Percentiles rank a stretch among this genome's conserved stretches.
These are phyloP conservation scores for Pestalotiopsis sp. DNA, from an alignment of 2,329 filamentous ascomycete species.

Conservation along the genomic window DNA sequence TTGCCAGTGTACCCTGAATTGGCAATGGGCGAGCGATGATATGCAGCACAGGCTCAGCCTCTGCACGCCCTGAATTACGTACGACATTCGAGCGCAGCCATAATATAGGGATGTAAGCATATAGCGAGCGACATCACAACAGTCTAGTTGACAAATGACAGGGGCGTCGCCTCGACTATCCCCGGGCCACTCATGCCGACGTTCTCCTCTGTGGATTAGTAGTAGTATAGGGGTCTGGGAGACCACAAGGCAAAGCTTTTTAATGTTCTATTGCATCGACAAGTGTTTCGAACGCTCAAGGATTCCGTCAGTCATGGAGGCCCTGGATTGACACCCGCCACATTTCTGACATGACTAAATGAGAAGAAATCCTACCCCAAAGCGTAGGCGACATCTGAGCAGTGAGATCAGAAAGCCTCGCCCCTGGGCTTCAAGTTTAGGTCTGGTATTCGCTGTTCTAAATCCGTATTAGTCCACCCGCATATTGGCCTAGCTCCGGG, in stretches of 20 bases:
- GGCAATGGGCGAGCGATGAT: background rate
- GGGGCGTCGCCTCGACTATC: background rate
- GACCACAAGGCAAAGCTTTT: background rate
- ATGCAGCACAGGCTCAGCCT: background rate
- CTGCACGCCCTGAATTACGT: background rate
- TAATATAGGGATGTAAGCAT: background rate
- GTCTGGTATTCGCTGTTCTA: conserved; percentile 4
- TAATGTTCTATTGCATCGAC: no score
- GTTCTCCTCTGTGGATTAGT: background rate
- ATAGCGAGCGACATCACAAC: background rate
- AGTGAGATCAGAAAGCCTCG: background rate
- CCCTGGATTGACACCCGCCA: no score
- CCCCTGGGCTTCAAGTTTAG: background rate
- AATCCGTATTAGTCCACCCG: conserved; percentile 14
- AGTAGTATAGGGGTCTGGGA: background rate
- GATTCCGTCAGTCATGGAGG: background rate
- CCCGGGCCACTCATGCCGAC: background rate
- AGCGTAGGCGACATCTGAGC: background rate
- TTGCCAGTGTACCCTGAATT: background rate
- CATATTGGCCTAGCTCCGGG: conserved; percentile 3
- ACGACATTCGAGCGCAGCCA: background rate
- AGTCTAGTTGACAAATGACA: background rate
- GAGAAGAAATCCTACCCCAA: background rate
- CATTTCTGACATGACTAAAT: background rate
- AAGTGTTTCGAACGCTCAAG: no score